Conservation (phyloP, 352 stramenopile genomes). For the Globisporangium spiculum region DNA sequence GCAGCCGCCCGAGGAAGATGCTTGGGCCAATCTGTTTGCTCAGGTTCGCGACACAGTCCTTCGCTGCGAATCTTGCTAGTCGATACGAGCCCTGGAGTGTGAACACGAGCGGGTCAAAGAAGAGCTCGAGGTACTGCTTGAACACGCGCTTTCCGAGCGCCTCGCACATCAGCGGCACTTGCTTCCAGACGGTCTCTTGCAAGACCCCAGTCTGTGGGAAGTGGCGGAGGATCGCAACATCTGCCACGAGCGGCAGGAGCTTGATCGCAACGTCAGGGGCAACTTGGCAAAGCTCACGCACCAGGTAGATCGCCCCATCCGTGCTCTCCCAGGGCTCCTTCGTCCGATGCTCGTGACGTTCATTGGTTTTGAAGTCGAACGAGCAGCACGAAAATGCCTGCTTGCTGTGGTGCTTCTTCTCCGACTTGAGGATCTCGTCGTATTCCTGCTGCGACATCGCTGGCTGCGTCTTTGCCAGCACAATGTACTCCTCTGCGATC, state of each 20-base stretch:
- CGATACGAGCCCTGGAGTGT: slow-evolving; percentile 71
- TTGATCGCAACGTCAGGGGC: slow-evolving; percentile 48
- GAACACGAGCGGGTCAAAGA: slow-evolving; percentile 83
- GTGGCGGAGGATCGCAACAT: slow-evolving; percentile 73
- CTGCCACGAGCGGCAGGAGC: slow-evolving; percentile 56
- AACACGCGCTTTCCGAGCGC: slow-evolving; percentile 80
- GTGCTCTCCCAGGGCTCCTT: slow-evolving; percentile 94
- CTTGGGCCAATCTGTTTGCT: slow-evolving; percentile 79
- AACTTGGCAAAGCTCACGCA: slow-evolving; percentile 88
- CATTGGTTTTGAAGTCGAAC: slow-evolving; percentile 92
- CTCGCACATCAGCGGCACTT: slow-evolving; percentile 67
- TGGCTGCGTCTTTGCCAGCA: slow-evolving; percentile 89
- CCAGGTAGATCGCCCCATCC: slow-evolving; percentile 95
- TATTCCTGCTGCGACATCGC: slow-evolving; percentile 92
- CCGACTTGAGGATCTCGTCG: slow-evolving; percentile 89
- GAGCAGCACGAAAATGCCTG: slow-evolving; percentile 95
- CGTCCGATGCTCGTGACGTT: slow-evolving; percentile 80
- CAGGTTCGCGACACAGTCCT: slow-evolving; percentile 71
- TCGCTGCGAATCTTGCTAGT: slow-evolving; percentile 66
- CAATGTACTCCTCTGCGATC: slow-evolving; percentile 67
- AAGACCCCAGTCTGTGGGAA: slow-evolving; percentile 72
- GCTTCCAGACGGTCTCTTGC: slow-evolving; percentile 86
- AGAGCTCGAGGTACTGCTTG: slow-evolving; percentile 82
- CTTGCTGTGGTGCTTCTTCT: slow-evolving; percentile 90
- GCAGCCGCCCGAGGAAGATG: slow-evolving; percentile 76